Percentiles rank a stretch among this genome's conserved stretches.
Evolutionary conservation across 1,284 basidiomycete species (phyloP).

Genomic region (Farysia itapuensis): DNA sequence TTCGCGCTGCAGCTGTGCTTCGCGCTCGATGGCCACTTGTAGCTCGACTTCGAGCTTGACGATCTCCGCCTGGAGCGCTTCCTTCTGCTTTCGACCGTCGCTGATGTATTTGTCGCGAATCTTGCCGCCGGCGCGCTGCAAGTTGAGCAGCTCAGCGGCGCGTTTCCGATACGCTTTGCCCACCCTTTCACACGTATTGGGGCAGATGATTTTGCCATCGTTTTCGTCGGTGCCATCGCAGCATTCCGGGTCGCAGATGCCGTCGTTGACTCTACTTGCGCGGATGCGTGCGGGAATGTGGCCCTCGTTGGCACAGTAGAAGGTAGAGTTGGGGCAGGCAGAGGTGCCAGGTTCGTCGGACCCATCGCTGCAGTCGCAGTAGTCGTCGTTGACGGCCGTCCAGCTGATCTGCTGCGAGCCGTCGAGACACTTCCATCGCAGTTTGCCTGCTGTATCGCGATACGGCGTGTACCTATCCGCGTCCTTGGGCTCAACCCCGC

Average conservation of each 20-base stretch:
- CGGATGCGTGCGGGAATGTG: slow-evolving; percentile 80
- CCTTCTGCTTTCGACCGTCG: slow-evolving; percentile 68
- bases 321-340: slow-evolving; percentile 74
- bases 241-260: slow-evolving; percentile 92
- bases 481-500: slow-evolving; percentile 1
- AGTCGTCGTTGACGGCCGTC: slow-evolving; percentile 86
- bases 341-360: slow-evolving; percentile 89
- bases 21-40: slow-evolving; percentile 65
- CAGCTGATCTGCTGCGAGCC: slow-evolving; percentile 63
- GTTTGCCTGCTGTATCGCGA: slow-evolving; percentile 5
- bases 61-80: slow-evolving; percentile 60
- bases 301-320: slow-evolving; percentile 86
- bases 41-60: slow-evolving; percentile 65
- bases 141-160: slow-evolving; percentile 72
- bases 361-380: slow-evolving; percentile 89
- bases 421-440: slow-evolving; percentile 46
- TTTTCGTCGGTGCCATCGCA: slow-evolving; percentile 97
- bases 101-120: slow-evolving; percentile 84
- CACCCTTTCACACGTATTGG: slow-evolving; percentile 75
- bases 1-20: slow-evolving; percentile 27
- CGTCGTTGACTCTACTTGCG: slow-evolving; percentile 86
- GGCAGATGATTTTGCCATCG: slow-evolving; percentile 66
- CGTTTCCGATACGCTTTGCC: slow-evolving; percentile 72
- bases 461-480: slow-evolving; percentile 11
- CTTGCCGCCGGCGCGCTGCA: slow-evolving; percentile 80